Evolutionary conservation across 805 yeast species (phyloP).

Genomic region (Danielia reshetovae): DNA sequence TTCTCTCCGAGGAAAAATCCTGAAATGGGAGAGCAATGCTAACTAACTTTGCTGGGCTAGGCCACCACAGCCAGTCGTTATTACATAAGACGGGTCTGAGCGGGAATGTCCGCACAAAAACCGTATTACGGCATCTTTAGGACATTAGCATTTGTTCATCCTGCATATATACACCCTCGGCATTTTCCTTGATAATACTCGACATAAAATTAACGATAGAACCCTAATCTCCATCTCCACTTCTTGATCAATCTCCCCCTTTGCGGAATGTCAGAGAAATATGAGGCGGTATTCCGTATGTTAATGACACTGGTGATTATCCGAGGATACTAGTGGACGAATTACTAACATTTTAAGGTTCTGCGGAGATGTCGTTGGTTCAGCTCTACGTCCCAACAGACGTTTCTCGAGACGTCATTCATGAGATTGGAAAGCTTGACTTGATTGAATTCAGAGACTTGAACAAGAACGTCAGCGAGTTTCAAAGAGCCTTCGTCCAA

Average conservation of each 20-base stretch:
- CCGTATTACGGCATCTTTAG: no score
- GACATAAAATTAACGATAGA: not conserved
- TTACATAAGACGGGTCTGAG: no score
- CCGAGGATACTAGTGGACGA: no score
- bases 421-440: constrained; percentile 82
- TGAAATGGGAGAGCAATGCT: no score
- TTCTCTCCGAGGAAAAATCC: no score
- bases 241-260: no score
- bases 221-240: no score
- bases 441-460: constrained; percentile 81
- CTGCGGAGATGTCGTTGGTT: constrained; percentile 95
- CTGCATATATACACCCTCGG: not conserved
- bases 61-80: no score
- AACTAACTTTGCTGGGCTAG: no score
- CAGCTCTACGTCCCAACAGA: constrained; percentile 91
- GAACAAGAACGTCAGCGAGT: constrained; percentile 72
- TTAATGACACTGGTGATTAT: no score
- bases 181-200: constrained; percentile 1
- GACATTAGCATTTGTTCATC: no score
- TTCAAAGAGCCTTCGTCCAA: constrained; percentile 87
- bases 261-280: constrained; percentile 24
- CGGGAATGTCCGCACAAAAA: no score
- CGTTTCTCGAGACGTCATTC: constrained; percentile 80
- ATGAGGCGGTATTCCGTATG: constrained; percentile 47
- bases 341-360: constrained; percentile 45